Conservation (phyloP, 2,329 filamentous ascomycete species). For the Venturia carpophila region DNA sequence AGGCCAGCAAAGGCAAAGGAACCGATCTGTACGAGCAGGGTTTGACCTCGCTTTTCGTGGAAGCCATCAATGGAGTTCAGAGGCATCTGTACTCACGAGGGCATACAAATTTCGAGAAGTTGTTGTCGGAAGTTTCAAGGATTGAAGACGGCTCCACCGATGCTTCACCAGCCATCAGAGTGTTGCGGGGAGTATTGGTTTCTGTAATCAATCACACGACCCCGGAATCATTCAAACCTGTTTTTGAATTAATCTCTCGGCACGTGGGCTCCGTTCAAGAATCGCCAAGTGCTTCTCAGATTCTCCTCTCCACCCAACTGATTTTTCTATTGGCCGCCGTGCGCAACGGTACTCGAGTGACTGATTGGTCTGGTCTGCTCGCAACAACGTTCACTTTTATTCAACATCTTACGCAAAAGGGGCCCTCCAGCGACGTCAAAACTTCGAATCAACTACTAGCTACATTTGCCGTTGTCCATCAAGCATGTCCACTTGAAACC, state of each 20-base stretch:
- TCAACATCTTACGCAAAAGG: conserved; percentile 18
- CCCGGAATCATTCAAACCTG: conserved; percentile 60
- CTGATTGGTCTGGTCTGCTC: conserved; percentile 61
- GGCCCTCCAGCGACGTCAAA: conserved; percentile 26
- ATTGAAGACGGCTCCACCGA: neutral
- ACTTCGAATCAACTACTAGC: conserved; percentile 40
- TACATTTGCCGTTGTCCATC: conserved; percentile 57
- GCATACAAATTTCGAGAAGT: conserved; percentile 43
- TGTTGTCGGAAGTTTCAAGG: conserved; percentile 32
- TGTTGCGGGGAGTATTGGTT: conserved; percentile 68
- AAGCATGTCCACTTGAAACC: conserved; percentile 70
- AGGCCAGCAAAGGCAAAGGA: conserved; percentile 43
- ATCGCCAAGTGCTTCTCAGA: neutral
- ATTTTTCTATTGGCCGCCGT: conserved; percentile 67
- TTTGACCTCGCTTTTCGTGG: conserved; percentile 84
- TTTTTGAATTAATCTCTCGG: conserved; percentile 52
- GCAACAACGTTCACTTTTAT: conserved; percentile 32
- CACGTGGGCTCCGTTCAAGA: conserved; percentile 15
- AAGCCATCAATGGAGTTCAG: conserved; percentile 62
- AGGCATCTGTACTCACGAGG: conserved; percentile 51
- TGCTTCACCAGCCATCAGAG: conserved; percentile 41
- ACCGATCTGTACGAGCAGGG: conserved; percentile 72
- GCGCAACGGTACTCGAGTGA: conserved; percentile 69
- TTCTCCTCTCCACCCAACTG: conserved; percentile 34
- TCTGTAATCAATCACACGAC: conserved; percentile 78